Evolutionary conservation across 31 red algal species (phyloP), one percentile per base, ranked within the genome.

Genomic region (Porphyra umbilicalis): DNA sequence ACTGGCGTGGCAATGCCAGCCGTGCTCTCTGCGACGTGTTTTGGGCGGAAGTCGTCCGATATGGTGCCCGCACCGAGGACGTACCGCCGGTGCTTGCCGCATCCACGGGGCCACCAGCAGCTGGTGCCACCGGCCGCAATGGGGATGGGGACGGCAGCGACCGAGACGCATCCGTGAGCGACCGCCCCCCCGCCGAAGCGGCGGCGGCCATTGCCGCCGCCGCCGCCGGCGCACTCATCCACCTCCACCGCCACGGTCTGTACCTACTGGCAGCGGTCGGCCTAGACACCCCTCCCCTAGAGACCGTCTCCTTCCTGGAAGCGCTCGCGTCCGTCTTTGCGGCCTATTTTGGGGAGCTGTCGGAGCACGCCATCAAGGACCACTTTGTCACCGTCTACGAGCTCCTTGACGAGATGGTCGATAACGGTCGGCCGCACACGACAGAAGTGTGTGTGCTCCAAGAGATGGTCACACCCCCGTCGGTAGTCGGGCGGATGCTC

Each of bases 351-450:
- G 98, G 98, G 35, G 88, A 97, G 76, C 37, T 95, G 3, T 95
- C 90, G 35, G 94, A 96, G 78, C 87, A 92, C 39, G 92, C 94
- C 33, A 94, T 99, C 81, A 96, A 96, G 77, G 98, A 99, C 44
- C 91, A 99, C 83, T 99, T 99, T 46, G 85, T 97, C 35, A 96
- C 94, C n/a, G 94, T 99, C 2, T 99, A 99, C 79, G 94, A 99
- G 79, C 92, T 99, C 38, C 88, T 99, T n/a, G 98, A 99, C 31
- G 94, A 99, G 84, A 93, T 99, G 84, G 77, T 97, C 8, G 94
- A 96, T 81, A 88, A 92, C 35, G 98, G 98, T 11, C 88, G 90
- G 79, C 94, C 98, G 6, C 78, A 92, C 36, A 96, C 92, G 6
- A 82, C 91, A 14, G 94, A 99, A 77, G 80, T 89, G 33, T 95